phyloP scores from a whole-genome alignment of 345 rosid species.

The Lepidium africanum region DNA sequence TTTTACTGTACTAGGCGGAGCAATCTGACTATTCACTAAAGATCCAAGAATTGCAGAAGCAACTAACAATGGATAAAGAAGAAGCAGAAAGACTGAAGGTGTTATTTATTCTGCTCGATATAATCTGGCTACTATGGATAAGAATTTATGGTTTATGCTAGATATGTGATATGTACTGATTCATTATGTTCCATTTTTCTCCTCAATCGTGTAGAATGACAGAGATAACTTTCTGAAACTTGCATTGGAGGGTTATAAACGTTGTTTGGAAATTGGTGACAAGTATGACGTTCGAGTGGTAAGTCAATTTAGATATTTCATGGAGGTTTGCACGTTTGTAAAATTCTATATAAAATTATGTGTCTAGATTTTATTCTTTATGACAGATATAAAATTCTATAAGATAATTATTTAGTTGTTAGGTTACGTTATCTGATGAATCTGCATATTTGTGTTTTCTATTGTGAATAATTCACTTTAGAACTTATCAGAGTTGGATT shows the following conservation, averaged over 20 bases:
- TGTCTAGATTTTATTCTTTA: background rate
- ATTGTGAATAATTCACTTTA: background rate
- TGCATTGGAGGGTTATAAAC: conserved; percentile 87
- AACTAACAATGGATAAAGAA: conserved; percentile 79
- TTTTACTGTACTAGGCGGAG: conserved; percentile 47
- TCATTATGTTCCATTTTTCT: background rate
- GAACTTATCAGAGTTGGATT: background rate
- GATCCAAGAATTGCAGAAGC: conserved; percentile 83
- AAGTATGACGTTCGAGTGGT: conserved; percentile 96
- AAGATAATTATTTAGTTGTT: background rate
- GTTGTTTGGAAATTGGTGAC: conserved; percentile 78
- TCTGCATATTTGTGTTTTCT: background rate
- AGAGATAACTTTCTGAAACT: conserved; percentile 80
- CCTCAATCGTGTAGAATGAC: conserved; percentile 52
- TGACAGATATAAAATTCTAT: background rate
- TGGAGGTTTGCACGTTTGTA: background rate
- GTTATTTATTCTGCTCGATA: background rate
- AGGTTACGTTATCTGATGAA: background rate
- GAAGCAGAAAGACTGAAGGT: conserved; percentile 88
- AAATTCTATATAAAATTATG: background rate
- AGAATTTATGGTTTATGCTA: background rate
- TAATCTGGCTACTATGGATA: conserved; percentile 5
- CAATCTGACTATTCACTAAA: conserved; percentile 66
- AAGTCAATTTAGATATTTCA: conserved; percentile 22
- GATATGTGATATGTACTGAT: conserved; percentile 13